Evolutionary conservation across 2,329 filamentous ascomycete species (phyloP), one percentile per base, ranked within the genome.

Genomic region (Phyllosticta citribraziliensis): DNA sequence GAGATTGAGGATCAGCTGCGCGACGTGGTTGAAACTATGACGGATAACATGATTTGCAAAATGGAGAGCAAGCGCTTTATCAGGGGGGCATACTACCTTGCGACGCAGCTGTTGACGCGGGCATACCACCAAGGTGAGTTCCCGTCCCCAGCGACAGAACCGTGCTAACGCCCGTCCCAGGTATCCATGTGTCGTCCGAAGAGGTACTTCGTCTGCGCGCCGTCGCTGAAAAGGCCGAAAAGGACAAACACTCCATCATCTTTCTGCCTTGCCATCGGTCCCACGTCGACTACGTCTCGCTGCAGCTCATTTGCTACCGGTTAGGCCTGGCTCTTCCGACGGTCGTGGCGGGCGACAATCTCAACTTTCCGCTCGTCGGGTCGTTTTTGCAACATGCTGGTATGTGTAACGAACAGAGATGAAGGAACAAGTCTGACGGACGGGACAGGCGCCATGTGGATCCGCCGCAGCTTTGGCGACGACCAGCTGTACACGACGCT

Each of bases 31-130:
- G 90, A 94, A 65, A 86, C 88, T 66, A 87, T 94, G 82, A 90
- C 91, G 24, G 91, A 96, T 70, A 85, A 88, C 65, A 97, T 99
- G 94, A 97, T 99, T 64, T 97, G 93, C 82, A 99, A 99, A 76
- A 93, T 97, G 82, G 94, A 99, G 75, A 95, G 88, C 79, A 95
- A 92, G 72, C 79, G 84, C 2, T 97, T 97, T 70, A 96, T 99
- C 67, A 81, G 94, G 56, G 85, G 90, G 24, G 93, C 94, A 55
- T 97, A 97, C 72, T 99, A 97, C 72, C 71, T 96, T 50, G 81
- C 80, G 55, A 96, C 92, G 1, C 93, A 97, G 75, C 80, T 97
- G 55, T 79, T 97, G 64, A 95, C 93, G 4, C 80, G 94, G 63
- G 93, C 94, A 5, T 99, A 99, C 73, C 91, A 97, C 70, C 93